Evolutionary conservation across 2,329 filamentous ascomycete species (phyloP), one percentile per base, ranked within the genome.

Genomic region (Chaetomiaceae sp.): DNA sequence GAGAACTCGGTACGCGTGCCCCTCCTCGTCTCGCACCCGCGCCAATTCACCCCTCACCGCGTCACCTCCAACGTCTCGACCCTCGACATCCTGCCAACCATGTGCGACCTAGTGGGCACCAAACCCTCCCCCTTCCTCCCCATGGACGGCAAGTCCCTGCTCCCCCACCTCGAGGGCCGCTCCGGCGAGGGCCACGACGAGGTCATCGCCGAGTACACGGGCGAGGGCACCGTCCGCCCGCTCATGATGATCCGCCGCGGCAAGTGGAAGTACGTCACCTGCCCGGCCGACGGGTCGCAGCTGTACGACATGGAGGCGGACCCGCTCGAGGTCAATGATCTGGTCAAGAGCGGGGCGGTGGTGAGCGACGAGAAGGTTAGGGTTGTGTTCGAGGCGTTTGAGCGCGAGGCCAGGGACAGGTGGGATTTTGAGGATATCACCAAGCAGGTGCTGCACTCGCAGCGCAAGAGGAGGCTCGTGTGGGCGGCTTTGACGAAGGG

Each of bases 191-290:
- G 82, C 37, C 85, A 87, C 56, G 91, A 96, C 68, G 94, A 88
- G 11, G 91, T 94, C n/a, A 87, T 92, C 64, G 91, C 90, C 56
- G 91, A 96, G 73, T 96, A 96, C 74, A 95, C 92, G 66, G 91
- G 90, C 46, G 91, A 96, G 72, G 91, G 91, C 44, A 96, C 91
- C 1, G 78, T 95, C 52, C 85, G 88, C 4, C 91, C 91, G 1
- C 81, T 95, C 53, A 89, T 95, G 78, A 96, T 96, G 91, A 96
- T 96, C 66, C 85, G 88, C 54, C 85, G 90, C 51, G 89, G 89
- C 8, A 78, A 81, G 43, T 96, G 89, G 89, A 96, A 96, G 76
- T 96, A 91, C 69, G 84, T 94, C 59, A 90, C 82, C 59, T 96
- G 90, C 64, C 84, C 91, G 6, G 85, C 85, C 20, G 91, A 96